A percentile compares a stretch with the other conserved stretches of the same genome.
These are phyloP conservation scores for Diaporthe eres DNA, from an alignment of 2,329 filamentous ascomycete genomes.

Conservation along the genomic window DNA sequence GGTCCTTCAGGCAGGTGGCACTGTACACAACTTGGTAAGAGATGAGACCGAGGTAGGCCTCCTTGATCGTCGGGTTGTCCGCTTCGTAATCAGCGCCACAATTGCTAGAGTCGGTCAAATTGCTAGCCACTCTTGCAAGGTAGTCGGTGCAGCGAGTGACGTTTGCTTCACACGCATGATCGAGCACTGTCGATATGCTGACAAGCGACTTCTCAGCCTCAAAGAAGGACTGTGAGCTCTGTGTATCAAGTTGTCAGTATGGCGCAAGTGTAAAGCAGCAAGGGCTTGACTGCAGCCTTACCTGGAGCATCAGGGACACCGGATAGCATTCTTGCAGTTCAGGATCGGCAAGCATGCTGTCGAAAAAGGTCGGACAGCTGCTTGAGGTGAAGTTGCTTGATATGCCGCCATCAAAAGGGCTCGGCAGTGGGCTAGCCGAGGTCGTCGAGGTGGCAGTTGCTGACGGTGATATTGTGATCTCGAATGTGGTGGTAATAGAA, in stretches of 20 bases:
- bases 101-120: conserved; percentile 73
- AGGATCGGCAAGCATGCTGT: conserved; percentile 73
- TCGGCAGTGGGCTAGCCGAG: conserved; percentile 65
- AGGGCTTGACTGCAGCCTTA: conserved; percentile 55
- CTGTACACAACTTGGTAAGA: conserved; percentile 85
- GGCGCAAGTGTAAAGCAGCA: background rate
- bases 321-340: conserved; percentile 84
- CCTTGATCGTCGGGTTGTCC: conserved; percentile 78
- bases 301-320: conserved; percentile 86
- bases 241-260: conserved; percentile 45
- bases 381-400: conserved; percentile 71
- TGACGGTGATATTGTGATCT: conserved; percentile 42
- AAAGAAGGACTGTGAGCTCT: conserved; percentile 91
- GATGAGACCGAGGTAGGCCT: conserved; percentile 82
- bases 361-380: conserved; percentile 78
- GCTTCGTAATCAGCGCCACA: conserved; percentile 80
- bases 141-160: conserved; percentile 74
- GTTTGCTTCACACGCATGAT: conserved; percentile 81
- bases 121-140: conserved; percentile 74
- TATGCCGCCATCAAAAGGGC: conserved; percentile 76
- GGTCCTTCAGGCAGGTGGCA: conserved; percentile 83
- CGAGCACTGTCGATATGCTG: conserved; percentile 82
- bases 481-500: conserved; percentile 35
- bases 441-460: conserved; percentile 45
- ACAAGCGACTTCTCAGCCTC: conserved; percentile 79